Conservation (phyloP, 1,284 basidiomycete species). For the Puccinia coronata region DNA sequence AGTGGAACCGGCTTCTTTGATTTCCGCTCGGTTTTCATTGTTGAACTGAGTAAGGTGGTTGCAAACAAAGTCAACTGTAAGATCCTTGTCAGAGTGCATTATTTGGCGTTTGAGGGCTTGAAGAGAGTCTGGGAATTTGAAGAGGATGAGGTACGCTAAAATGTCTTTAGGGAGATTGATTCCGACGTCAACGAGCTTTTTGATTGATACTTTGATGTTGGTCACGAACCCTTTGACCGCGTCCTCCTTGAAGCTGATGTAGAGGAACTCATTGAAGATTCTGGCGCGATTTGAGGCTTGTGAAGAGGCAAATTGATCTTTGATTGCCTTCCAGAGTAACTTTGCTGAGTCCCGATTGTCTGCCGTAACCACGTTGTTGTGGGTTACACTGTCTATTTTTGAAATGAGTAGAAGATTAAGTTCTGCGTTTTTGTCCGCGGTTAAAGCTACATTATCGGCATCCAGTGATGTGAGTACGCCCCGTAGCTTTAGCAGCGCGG, state of each 20-base stretch:
- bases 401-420: neutral
- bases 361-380: neutral
- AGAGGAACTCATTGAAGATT: neutral
- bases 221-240: neutral
- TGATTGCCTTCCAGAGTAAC: neutral
- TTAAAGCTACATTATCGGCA: neutral
- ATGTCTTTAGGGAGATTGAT: neutral
- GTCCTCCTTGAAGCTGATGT: neutral
- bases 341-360: neutral
- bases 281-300: neutral
- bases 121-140: neutral
- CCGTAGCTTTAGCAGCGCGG: neutral
- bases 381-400: neutral
- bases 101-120: neutral
- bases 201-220: neutral
- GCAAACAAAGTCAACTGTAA: neutral
- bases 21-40: neutral
- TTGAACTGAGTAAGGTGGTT: neutral
- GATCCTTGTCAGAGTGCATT: neutral
- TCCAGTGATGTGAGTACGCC: neutral
- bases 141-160: neutral
- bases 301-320: neutral
- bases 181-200: neutral
- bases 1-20: neutral
- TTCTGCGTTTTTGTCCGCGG: neutral